A percentile compares a stretch with the other conserved stretches of the same genome.
Evolutionary conservation across 2,329 filamentous ascomycete genomes (phyloP).

Genomic region (Teratosphaeria destructans): DNA sequence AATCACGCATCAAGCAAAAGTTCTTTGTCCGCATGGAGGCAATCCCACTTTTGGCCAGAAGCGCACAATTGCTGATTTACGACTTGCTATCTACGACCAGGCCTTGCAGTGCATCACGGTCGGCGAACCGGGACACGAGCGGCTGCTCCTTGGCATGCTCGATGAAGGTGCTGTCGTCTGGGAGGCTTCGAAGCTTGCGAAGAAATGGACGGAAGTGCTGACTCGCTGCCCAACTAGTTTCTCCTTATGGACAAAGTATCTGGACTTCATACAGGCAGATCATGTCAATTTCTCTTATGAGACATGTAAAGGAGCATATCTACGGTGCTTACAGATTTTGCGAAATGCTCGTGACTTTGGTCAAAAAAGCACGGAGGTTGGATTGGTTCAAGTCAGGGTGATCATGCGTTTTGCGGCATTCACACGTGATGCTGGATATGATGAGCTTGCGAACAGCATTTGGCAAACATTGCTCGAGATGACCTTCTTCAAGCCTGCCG

Average conservation of each 20-base stretch:
- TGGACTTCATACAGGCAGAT: slow-evolving; percentile 61
- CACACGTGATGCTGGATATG: slow-evolving; percentile 65
- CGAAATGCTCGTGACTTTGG: neutral
- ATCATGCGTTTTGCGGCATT: slow-evolving; percentile 66
- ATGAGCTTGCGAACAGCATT: slow-evolving; percentile 62
- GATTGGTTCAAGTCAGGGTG: slow-evolving; percentile 52
- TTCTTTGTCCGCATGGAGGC: slow-evolving; percentile 45
- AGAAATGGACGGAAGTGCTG: slow-evolving; percentile 56
- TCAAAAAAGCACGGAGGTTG: slow-evolving; percentile 10
- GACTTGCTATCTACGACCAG: slow-evolving; percentile 67
- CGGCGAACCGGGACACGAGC: slow-evolving; percentile 40
- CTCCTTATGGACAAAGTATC: slow-evolving; percentile 60
- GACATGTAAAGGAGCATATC: slow-evolving; percentile 48
- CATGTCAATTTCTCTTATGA: slow-evolving; percentile 60
- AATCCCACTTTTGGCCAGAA: slow-evolving; percentile 57
- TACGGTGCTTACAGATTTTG: slow-evolving; percentile 41
- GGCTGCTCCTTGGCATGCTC: slow-evolving; percentile 59
- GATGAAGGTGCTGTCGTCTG: slow-evolving; percentile 64
- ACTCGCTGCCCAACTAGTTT: slow-evolving; percentile 47
- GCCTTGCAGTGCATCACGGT: slow-evolving; percentile 52
- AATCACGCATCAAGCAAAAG: slow-evolving; percentile 47
- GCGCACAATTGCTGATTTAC: slow-evolving; percentile 65
- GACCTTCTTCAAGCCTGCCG: slow-evolving; percentile 48
- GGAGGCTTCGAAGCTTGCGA: slow-evolving; percentile 50
- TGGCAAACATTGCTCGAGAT: slow-evolving; percentile 79